These are phyloP conservation scores for Euphorbia celastroides DNA, from an alignment of 441 rosid genomes.

Conservation along the genomic window DNA sequence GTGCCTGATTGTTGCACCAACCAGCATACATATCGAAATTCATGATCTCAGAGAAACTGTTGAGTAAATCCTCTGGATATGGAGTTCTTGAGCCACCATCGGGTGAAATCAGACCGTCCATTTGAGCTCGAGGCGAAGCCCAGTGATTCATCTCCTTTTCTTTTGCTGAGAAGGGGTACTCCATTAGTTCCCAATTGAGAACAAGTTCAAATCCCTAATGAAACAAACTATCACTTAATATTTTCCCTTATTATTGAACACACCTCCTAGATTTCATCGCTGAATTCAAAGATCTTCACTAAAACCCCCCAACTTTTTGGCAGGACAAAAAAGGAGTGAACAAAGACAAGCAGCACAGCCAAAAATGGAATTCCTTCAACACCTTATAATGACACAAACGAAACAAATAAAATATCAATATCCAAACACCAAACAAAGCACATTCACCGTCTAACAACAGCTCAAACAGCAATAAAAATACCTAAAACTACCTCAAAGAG, in stretches of 20 bases:
- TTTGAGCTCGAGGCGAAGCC: constrained; percentile 38
- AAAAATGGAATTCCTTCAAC: constrained; percentile 5
- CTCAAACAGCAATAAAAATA: constrained; percentile 20
- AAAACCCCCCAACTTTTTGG: not conserved
- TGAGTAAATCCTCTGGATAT: constrained; percentile 40
- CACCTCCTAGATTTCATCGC: constrained; percentile 14
- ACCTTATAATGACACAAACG: constrained; percentile 5
- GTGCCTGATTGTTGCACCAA: constrained; percentile 55
- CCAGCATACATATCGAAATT: constrained; percentile 59
- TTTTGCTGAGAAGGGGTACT: constrained; percentile 42
- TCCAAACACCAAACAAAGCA: constrained; percentile 11
- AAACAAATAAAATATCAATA: not conserved
- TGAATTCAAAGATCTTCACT: constrained; percentile 11
- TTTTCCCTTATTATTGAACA: constrained; percentile 10
- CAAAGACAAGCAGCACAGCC: not conserved
- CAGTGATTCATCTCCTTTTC: constrained; percentile 44
- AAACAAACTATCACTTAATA: constrained; percentile 11
- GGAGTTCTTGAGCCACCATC: constrained; percentile 32
- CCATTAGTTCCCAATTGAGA: constrained; percentile 31
- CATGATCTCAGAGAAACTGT: constrained; percentile 47
- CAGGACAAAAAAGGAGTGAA: not conserved
- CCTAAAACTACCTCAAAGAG: constrained; percentile 21
- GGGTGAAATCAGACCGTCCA: constrained; percentile 27
- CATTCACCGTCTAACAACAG: not conserved
- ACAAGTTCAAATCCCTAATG: constrained; percentile 18